phyloP scores from a whole-genome alignment of 225 moss, liverwort and hornwort species.

The Bryoerythrophyllum caledonicum region DNA sequence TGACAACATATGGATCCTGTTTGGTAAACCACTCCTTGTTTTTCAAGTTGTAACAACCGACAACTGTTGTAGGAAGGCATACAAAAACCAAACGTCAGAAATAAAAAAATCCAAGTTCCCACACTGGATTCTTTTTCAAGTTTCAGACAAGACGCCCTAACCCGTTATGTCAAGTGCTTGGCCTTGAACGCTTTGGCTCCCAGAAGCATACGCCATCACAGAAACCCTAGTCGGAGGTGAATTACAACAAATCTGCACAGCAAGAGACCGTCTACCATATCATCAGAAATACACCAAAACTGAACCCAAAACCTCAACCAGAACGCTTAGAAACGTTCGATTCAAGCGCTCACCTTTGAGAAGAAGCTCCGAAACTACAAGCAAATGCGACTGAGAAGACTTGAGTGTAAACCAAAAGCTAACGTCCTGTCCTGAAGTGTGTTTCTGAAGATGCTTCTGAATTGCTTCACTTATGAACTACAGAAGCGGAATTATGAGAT shows the following conservation, averaged over 20 bases:
- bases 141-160: not conserved
- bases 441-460: not conserved
- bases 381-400: not conserved
- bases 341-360: not conserved
- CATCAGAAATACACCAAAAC: not conserved
- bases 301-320: not conserved
- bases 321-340: not conserved
- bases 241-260: constrained; percentile 6
- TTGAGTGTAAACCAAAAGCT: not conserved
- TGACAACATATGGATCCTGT: constrained; percentile 79
- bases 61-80: constrained; percentile 40
- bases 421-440: too few relatives aligned
- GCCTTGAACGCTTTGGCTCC: constrained; percentile 36
- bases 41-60: constrained; percentile 64
- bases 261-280: not conserved
- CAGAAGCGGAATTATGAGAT: not conserved
- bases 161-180: constrained; percentile 37
- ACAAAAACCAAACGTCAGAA: not conserved
- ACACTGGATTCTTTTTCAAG: not conserved
- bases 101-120: too few relatives aligned
- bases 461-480: not conserved
- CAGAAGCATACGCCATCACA: constrained; percentile 27
- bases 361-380: not conserved
- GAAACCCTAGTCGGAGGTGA: not conserved
- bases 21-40: constrained; percentile 88